Base-by-base conservation (phyloP, 1,284 basidiomycete species). In the Cronartium quercuum region DNA sequence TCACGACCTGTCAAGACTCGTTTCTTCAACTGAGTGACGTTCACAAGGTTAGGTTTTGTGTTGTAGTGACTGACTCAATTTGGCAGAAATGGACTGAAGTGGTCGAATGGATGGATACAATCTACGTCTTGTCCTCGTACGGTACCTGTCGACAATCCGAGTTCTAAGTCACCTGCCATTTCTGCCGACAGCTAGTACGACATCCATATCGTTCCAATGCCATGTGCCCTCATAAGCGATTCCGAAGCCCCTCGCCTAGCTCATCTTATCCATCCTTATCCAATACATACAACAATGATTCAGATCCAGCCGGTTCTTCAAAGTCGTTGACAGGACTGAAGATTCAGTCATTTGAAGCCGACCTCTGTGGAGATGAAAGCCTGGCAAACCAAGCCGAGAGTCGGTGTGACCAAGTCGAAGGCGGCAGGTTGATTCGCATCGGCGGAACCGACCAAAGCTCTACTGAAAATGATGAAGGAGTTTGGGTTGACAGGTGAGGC, bases 401-500 rank as follows among this genome's bases (percentile, higher is more conserved):
- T n/a, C 37, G 37, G 10, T 1, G 21, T 42, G 57, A 69, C 2
- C n/a, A 69, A 18, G n/a, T 69, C 35, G 21, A 69, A 34, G 58
- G 58, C 0, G 68, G 68, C 1, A 61, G 68, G 62, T 44, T 69
- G 40, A 69, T 69, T 34, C 29, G 68, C 9, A 9, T 69, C 29
- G 42, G 42, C 21, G 29, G 38, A 24, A n/a, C 21, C 24, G 58
- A 37, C 55, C 24, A 1, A 10, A 13, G 41, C 6, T 29, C 15
- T 15, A n/a, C 18, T 12, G n/a, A 13, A 10, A n/a, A 29, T 18
- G 21, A 60, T 13, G 60, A 69, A 38, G 57, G 57, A 2, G 68
- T 69, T 35, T 69, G 68, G 68, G 68, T 69, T 0, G 68, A 69
- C 44, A 69, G 68, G 68, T 69, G 62, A 69, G 68, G 58, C 35